Percentiles rank a stretch among this genome's conserved stretches.
These are phyloP conservation scores for Magnusiomyces clavatus DNA, from an alignment of 1,139 yeast genomes.

Conservation along the genomic window DNA sequence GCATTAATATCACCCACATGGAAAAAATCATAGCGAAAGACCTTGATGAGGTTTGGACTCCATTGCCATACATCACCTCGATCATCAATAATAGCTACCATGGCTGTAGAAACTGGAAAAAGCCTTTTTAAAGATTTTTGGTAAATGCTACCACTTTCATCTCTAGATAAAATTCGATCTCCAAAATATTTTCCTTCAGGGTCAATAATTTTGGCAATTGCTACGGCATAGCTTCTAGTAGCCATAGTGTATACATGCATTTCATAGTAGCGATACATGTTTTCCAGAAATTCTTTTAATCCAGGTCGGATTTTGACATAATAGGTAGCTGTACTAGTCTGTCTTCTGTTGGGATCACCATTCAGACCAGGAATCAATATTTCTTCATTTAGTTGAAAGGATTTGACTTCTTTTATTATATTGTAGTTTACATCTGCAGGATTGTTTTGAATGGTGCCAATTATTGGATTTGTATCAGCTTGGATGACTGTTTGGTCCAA, in stretches of 20 bases:
- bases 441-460: slow-evolving; percentile 92
- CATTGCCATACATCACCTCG: slow-evolving; percentile 99
- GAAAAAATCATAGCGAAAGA: slow-evolving; percentile 90
- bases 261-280: slow-evolving; percentile 62
- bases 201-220: slow-evolving; percentile 85
- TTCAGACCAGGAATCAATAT: slow-evolving; percentile 40
- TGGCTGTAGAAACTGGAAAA: slow-evolving; percentile 92
- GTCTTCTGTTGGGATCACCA: slow-evolving; percentile 14
- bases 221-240: slow-evolving; percentile 87
- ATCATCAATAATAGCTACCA: slow-evolving; percentile 96
- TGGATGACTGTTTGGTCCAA: slow-evolving; percentile 96
- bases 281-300: slow-evolving; percentile 57
- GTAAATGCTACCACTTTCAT: slow-evolving; percentile 88
- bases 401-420: slow-evolving; percentile 71
- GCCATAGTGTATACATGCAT: slow-evolving; percentile 98
- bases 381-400: slow-evolving; percentile 74
- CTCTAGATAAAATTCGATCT: slow-evolving; percentile 84
- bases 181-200: slow-evolving; percentile 84
- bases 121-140: slow-evolving; percentile 82
- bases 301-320: slow-evolving; percentile 93
- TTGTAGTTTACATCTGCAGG: slow-evolving; percentile 77
- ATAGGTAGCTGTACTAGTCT: slow-evolving; percentile 36
- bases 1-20: slow-evolving; percentile 97
- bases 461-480: slow-evolving; percentile 96
- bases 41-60: slow-evolving; percentile 86